Evolutionary conservation across 2,329 filamentous ascomycete species (phyloP).

Genomic region (Penicillium decumbens): DNA sequence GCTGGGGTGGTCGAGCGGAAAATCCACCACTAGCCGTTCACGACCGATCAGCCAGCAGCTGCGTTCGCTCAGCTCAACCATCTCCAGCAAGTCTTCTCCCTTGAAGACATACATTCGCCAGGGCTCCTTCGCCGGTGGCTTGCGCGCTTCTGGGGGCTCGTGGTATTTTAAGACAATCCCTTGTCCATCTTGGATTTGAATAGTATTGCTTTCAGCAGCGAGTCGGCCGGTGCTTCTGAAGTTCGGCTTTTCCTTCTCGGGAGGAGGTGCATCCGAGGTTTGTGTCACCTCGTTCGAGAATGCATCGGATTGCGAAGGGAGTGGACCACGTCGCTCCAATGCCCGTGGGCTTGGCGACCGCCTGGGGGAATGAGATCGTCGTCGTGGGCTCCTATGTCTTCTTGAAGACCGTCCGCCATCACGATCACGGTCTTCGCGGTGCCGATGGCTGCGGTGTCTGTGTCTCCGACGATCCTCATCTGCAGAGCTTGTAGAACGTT

Average conservation of each 20-base stretch:
- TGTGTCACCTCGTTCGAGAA: conserved; percentile 34
- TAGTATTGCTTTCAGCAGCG: conserved; percentile 81
- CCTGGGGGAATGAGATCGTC: conserved; percentile 29
- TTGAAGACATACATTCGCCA: conserved; percentile 97
- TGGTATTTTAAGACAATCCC: conserved; percentile 84
- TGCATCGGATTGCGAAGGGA: conserved; percentile 46
- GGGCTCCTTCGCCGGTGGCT: conserved; percentile 68
- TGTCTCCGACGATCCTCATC: conserved; percentile 28
- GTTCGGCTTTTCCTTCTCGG: conserved; percentile 73
- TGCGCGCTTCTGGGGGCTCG: conserved; percentile 87
- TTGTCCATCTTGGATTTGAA: conserved; percentile 56
- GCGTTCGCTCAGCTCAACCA: conserved; percentile 67
- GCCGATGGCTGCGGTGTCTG: conserved; percentile 26
- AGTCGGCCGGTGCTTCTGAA: conserved; percentile 74
- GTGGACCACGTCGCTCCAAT: conserved; percentile 37
- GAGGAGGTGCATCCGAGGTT: conserved; percentile 27
- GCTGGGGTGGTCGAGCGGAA: conserved; percentile 82
- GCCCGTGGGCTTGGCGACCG: conserved; percentile 26
- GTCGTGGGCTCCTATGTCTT: conserved; percentile 21
- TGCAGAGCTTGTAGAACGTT: conserved; percentile 20
- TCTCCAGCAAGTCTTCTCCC: conserved; percentile 71
- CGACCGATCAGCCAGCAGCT: conserved; percentile 90
- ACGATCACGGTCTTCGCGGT: conserved; percentile 26
- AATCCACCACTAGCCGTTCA: conserved; percentile 73
- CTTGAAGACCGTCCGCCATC: conserved; percentile 22